Evolutionary conservation across 176 grass and related monocot genomes (phyloP).

Genomic region (Paspalum notatum): DNA sequence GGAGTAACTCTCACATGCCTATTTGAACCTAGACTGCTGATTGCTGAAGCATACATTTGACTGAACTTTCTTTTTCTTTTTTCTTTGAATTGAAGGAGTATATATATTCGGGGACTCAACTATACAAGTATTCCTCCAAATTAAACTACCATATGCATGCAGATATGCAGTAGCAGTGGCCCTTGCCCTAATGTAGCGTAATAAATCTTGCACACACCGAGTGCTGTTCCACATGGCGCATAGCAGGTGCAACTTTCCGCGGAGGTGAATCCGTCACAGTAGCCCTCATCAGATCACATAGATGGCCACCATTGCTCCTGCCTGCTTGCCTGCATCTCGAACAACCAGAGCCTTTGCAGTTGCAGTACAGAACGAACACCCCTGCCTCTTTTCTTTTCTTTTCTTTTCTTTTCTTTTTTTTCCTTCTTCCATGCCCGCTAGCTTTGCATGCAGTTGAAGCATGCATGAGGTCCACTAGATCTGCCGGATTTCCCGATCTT

Average conservation of each 20-base stretch:
- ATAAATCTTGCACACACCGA: constrained; percentile 40
- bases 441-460: constrained; percentile 16
- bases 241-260: constrained; percentile 48
- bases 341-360: neutral
- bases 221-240: constrained; percentile 37
- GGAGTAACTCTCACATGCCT: neutral
- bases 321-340: neutral
- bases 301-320: neutral
- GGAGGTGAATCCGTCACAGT: constrained; percentile 37
- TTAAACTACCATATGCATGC: neutral
- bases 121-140: constrained; percentile 24
- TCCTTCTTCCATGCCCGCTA: neutral
- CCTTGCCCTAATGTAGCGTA: constrained; percentile 29
- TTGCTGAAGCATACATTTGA: neutral
- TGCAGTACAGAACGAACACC: neutral
- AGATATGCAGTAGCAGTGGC: neutral
- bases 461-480: constrained; percentile 36
- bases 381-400: neutral
- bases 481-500: constrained; percentile 1
- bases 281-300: neutral
- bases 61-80: neutral
- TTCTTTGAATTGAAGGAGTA: neutral
- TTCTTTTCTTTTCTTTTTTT: neutral
- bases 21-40: neutral
- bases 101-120: neutral